Evolutionary conservation across 768 basidiomycete species (phyloP).

Genomic region (Amanita jacksonii): DNA sequence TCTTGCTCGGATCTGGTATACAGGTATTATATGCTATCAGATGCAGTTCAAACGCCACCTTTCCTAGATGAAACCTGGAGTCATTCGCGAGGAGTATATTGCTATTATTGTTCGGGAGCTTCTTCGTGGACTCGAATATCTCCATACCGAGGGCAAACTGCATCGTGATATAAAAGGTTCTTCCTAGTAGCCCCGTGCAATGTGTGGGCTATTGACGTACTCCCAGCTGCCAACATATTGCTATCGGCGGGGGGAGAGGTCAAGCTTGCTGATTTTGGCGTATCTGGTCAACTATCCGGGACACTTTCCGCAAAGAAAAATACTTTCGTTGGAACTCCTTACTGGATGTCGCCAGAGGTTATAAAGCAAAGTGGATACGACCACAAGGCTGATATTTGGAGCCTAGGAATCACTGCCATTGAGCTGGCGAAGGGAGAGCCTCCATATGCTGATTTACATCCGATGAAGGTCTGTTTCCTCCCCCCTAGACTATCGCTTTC

Average conservation of each 20-base stretch:
- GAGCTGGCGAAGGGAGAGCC: conserved; percentile 97
- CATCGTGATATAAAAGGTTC: conserved; percentile 99
- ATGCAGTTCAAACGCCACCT: conserved; percentile 10
- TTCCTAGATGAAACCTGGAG: conserved; percentile 92
- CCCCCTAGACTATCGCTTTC: neutral
- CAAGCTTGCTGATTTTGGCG: conserved; percentile 97
- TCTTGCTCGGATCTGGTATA: conserved; percentile 92
- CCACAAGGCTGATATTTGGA: conserved; percentile 99
- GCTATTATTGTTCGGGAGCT: conserved; percentile 94
- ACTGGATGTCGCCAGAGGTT: conserved; percentile 99
- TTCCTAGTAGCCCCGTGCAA: neutral
- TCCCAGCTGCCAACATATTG: conserved; percentile 84
- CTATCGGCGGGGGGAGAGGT: conserved; percentile 90
- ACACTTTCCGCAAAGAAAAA: conserved; percentile 94
- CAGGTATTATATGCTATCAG: conserved; percentile 5
- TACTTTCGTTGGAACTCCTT: conserved; percentile 95
- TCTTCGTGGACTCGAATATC: conserved; percentile 85
- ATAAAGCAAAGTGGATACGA: conserved; percentile 99
- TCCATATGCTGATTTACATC: conserved; percentile 96
- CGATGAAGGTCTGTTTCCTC: conserved; percentile 79
- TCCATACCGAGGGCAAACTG: conserved; percentile 92
- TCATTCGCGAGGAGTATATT: conserved; percentile 97
- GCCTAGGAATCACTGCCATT: conserved; percentile 93
- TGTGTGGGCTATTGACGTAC: conserved; percentile 4
- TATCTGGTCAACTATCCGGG: conserved; percentile 93